Evolutionary conservation across 176 grass and related monocot species (phyloP), one percentile per base, ranked within the genome.

Genomic region (Pharus latifolius): DNA sequence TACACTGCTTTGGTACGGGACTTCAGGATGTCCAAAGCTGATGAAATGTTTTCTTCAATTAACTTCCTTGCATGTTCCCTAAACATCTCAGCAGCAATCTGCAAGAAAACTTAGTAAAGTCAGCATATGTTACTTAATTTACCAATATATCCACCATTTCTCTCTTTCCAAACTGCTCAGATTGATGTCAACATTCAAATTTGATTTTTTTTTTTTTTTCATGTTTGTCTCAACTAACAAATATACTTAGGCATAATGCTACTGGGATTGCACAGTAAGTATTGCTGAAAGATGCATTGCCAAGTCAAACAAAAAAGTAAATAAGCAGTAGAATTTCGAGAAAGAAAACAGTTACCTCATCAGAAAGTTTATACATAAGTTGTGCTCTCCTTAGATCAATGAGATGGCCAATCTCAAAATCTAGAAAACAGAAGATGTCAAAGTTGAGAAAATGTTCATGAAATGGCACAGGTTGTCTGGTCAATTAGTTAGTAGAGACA

Each of bases 61-160:
- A 99, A 83, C 32, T 87, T 85, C 78, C 88, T 91, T 31, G 59
- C 81, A 48, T 81, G 84, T 20, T 94, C 95, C 74, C 54, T 91
- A 37, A 99, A 94, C 95, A 99, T 88, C 48, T 99, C 95, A 75
- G 74, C 28, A 79, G 95, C 87, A 59, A 91, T 81, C 95, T 99
- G 87, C 41, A 77, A 68, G 22, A 76, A 73, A 80, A 33, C 25
- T 34, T 72, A 67, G 28, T 54, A 13, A 82, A 49, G 18, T 84
- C 60, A 66, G n/a, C 10, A 45, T 20, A 63, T 23, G n/a, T 10
- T 56, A 52, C n/a, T 68, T 47, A 61, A 40, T 7, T 56, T 33
- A n/a, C 60, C 15, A 67, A 40, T 27, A 67, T 61, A 23, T n/a
- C 61, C 72, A 49, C 3, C 24, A 42, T 49, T 70, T 75, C 2